Evolutionary conservation across 2,329 filamentous ascomycete species (phyloP), one percentile per base, ranked within the genome.

Genomic region (Pestalotiopsis sp.): DNA sequence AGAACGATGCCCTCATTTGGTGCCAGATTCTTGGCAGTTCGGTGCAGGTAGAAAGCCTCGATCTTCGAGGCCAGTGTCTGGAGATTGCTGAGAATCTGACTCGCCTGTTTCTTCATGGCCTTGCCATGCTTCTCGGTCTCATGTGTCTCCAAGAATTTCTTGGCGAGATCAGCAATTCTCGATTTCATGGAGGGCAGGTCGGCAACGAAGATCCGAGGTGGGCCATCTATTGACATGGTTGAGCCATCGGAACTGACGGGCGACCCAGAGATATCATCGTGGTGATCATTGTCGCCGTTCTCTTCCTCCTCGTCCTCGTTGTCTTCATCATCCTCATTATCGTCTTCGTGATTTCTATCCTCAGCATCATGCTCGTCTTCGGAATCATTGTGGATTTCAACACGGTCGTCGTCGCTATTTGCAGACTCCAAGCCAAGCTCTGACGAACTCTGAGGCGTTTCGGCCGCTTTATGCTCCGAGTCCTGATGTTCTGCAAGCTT

Each of bases 81-180:
- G 39, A 99, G 84, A 70, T 92, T 88, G 3, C 88, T 84, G 31
- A 98, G 83, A 31, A 97, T 97, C 68, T 89, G 87, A 0, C 86
- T 85, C 0, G 96, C 95, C 79, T 95, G 95, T 68, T 91, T 88
- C 76, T 93, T 93, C 86, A 97, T 91, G 7, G 85, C 84, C 75
- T 90, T 91, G 20, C 91, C 90, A 71, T 87, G 86, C 70, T 91
- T 89, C 71, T 94, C 91, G 3, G 88, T 90, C 78, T 98, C 94
- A 72, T 98, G 94, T 0, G 88, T 85, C 68, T 95, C 91, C 45
- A 98, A 82, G 77, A 99, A 98, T 67, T 88, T 92, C 79, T 93
- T 93, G 0, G 96, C 95, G 69, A 92, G 88, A 39, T 90, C 83
- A 17, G 91, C 89, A 73, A 97, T 96, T 69, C 92, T 86, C 66